Percentiles rank a stretch among this genome's conserved stretches.
These are phyloP conservation scores for Parascedosporium putredinis DNA, from an alignment of 2,329 filamentous ascomycete species.

Conservation along the genomic window DNA sequence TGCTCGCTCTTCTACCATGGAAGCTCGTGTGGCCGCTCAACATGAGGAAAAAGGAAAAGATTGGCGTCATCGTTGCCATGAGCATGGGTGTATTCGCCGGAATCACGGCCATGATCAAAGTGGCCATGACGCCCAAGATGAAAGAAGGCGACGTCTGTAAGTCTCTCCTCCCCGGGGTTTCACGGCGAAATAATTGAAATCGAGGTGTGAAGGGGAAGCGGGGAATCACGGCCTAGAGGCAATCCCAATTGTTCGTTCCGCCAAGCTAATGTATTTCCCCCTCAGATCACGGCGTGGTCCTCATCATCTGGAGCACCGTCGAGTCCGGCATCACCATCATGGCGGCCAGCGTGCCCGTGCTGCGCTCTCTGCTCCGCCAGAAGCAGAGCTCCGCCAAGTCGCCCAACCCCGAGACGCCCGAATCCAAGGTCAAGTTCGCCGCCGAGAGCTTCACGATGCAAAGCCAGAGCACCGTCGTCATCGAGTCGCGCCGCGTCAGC, in stretches of 20 bases:
- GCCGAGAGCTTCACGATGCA: conserved; percentile 8
- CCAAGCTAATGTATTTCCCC: not conserved
- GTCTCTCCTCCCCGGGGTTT: not conserved
- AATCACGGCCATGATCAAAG: conserved; percentile 12
- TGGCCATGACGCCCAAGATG: conserved; percentile 8
- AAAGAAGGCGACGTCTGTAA: conserved; percentile 7
- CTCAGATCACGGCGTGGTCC: conserved; percentile 5
- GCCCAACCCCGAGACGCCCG: not conserved
- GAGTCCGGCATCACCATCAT: conserved; percentile 13
- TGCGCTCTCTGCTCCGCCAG: conserved; percentile 10
- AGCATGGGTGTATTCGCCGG: conserved; percentile 17
- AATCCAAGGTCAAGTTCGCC: not conserved
- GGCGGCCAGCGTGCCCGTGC: conserved; percentile 13
- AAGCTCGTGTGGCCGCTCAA: conserved; percentile 17
- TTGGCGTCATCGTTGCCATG: conserved; percentile 17
- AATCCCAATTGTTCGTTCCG: too few species aligned
- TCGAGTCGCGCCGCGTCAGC: conserved; percentile 2
- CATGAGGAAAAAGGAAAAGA: conserved; percentile 18
- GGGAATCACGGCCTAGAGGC: too few species aligned
- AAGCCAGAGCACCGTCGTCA: conserved; percentile 7
- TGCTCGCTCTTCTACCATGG: conserved; percentile 16
- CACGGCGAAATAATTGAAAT: not conserved
- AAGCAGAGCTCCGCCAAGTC: too few species aligned
- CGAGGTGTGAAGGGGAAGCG: too few species aligned
- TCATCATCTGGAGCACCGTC: conserved; percentile 12